A percentile compares a stretch with the other conserved stretches of the same genome.
Evolutionary conservation across 768 basidiomycete genomes (phyloP).

Genomic region (Lepiota brunneoincarnata): DNA sequence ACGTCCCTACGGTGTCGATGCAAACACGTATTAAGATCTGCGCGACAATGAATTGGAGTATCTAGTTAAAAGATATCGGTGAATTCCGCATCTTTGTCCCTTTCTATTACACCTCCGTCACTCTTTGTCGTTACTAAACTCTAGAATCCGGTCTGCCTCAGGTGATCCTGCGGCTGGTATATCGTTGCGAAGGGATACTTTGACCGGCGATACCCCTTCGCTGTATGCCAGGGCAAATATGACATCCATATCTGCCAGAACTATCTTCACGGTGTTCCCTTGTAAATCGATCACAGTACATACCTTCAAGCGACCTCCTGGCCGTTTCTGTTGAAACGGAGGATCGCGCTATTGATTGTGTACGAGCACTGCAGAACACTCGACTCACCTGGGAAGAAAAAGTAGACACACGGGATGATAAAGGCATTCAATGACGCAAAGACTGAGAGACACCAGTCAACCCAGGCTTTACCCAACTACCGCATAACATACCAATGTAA

Average conservation of each 20-base stretch:
- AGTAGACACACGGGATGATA: constrained; percentile 54
- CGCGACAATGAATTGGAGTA: not conserved
- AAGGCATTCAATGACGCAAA: constrained; percentile 57
- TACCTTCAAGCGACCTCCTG: constrained; percentile 54
- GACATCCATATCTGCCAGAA: constrained; percentile 39
- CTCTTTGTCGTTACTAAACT: constrained; percentile 23
- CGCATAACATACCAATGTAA: constrained; percentile 41
- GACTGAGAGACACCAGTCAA: constrained; percentile 22
- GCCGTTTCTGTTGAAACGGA: constrained; percentile 41
- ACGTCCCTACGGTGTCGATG: constrained; percentile 10
- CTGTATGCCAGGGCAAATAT: constrained; percentile 44
- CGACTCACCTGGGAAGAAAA: constrained; percentile 47
- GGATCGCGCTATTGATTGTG: not conserved
- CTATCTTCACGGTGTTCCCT: not conserved
- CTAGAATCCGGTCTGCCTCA: constrained; percentile 43
- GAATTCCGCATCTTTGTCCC: not conserved
- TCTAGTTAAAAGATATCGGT: not conserved
- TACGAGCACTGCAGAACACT: not conserved
- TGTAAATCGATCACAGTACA: not conserved
- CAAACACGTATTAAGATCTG: constrained; percentile 3
- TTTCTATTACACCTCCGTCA: constrained; percentile 26
- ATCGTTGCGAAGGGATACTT: constrained; percentile 42
- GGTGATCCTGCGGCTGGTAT: constrained; percentile 41
- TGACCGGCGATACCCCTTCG: constrained; percentile 41
- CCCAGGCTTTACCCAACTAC: not conserved